Percentiles rank a stretch among this genome's conserved stretches.
These are phyloP conservation scores for Pseudogymnoascus sp. DNA, from an alignment of 2,329 filamentous ascomycete species.

Conservation along the genomic window DNA sequence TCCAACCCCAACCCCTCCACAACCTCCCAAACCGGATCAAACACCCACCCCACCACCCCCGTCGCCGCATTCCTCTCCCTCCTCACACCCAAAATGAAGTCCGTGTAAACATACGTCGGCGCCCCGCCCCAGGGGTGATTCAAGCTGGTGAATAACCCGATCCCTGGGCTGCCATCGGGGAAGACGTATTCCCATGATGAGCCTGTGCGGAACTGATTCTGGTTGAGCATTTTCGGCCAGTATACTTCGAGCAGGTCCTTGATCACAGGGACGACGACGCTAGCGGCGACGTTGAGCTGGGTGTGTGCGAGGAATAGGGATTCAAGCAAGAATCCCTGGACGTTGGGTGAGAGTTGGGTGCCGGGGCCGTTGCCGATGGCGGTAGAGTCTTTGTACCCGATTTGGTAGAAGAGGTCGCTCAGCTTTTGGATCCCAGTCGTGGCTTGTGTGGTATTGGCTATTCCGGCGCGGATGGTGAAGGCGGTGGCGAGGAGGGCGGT, in stretches of 20 bases:
- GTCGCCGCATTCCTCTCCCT: slow-evolving; percentile 13
- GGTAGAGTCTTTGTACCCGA: slow-evolving; percentile 32
- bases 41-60: background rate
- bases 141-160: slow-evolving; percentile 37
- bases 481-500: slow-evolving; percentile 30
- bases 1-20: background rate
- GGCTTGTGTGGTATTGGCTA: slow-evolving; percentile 29
- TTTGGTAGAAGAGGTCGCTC: slow-evolving; percentile 25
- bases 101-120: slow-evolving; percentile 38
- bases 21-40: slow-evolving; percentile 1
- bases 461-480: slow-evolving; percentile 30
- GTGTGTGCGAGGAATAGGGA: slow-evolving; percentile 29
- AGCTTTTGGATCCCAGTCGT: slow-evolving; percentile 27
- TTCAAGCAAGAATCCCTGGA: slow-evolving; percentile 37
- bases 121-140: slow-evolving; percentile 40
- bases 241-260: slow-evolving; percentile 31
- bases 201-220: slow-evolving; percentile 32
- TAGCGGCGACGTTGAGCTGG: slow-evolving; percentile 19
- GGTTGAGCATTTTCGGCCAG: slow-evolving; percentile 37
- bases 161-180: slow-evolving; percentile 32
- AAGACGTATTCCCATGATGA: slow-evolving; percentile 40
- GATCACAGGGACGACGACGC: background rate
- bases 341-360: slow-evolving; percentile 38
- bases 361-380: slow-evolving; percentile 16
- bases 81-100: slow-evolving; percentile 29